Percentiles rank a stretch among this genome's conserved stretches.
These are phyloP conservation scores for Pelagomonas calceolata DNA, from an alignment of 108 stramenopile species.

Conservation along the genomic window DNA sequence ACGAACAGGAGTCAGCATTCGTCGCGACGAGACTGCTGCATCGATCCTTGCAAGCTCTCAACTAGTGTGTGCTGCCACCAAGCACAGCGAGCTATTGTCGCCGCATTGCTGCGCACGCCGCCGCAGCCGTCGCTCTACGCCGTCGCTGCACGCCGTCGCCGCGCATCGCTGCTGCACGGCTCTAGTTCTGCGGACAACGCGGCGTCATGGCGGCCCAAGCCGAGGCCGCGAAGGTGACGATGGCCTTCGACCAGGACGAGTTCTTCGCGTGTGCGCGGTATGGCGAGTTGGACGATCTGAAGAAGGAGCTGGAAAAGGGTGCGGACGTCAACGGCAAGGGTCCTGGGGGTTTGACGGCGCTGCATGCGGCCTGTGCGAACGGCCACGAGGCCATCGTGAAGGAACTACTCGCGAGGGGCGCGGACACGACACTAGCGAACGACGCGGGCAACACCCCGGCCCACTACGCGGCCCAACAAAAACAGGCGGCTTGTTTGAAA, in stretches of 20 bases:
- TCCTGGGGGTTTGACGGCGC: conserved; percentile 44
- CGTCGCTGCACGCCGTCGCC: too few relatives aligned
- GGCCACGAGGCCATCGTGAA: conserved; percentile 43
- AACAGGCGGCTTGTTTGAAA: conserved; percentile 42
- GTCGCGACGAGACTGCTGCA: too few relatives aligned
- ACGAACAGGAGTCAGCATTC: too few relatives aligned
- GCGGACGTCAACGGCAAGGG: background rate
- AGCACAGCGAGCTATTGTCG: too few relatives aligned
- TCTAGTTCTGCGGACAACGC: too few relatives aligned
- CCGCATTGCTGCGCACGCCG: too few relatives aligned
- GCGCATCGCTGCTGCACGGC: too few relatives aligned
- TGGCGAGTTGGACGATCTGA: conserved; percentile 38
- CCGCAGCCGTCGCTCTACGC: too few relatives aligned
- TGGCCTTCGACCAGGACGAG: conserved; percentile 40
- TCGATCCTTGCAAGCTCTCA: too few relatives aligned
- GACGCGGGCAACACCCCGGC: conserved; percentile 61
- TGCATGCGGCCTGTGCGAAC: conserved; percentile 71
- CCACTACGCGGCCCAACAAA: conserved; percentile 70
- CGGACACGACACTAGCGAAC: conserved; percentile 53
- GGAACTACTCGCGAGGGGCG: conserved; percentile 35
- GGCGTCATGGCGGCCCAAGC: background rate
- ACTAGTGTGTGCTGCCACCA: too few relatives aligned
- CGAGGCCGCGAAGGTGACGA: too few relatives aligned
- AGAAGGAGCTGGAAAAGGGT: conserved; percentile 5
- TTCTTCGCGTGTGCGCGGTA: conserved; percentile 60